Evolutionary conservation across 202 grass and related monocot genomes (phyloP).

Genomic region (Eragrostis tef): DNA sequence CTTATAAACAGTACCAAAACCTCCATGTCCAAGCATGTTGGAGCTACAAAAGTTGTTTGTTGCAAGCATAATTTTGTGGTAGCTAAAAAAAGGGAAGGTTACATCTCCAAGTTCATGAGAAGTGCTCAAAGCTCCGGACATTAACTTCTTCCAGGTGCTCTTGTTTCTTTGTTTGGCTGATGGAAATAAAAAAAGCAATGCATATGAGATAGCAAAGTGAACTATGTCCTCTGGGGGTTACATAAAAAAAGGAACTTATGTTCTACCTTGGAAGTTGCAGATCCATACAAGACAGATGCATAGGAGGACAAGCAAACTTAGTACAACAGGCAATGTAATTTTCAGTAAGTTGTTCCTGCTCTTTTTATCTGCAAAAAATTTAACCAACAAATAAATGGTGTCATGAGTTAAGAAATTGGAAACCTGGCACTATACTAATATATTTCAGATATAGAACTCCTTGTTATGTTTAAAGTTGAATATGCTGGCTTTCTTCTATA

Average conservation of each 20-base stretch:
- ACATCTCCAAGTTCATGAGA: slow-evolving; percentile 12
- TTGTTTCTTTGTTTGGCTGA: slow-evolving; percentile 30
- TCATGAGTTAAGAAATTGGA: not conserved
- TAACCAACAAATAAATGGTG: not conserved
- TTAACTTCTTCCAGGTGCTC: not conserved
- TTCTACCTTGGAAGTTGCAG: slow-evolving; percentile 22
- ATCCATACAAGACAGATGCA: slow-evolving; percentile 38
- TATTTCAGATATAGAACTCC: not conserved
- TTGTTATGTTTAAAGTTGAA: not conserved
- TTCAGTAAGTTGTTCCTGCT: slow-evolving; percentile 1
- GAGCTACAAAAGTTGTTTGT: slow-evolving; percentile 51
- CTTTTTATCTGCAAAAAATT: slow-evolving; percentile 33
- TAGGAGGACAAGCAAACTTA: slow-evolving; percentile 16
- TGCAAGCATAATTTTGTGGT: slow-evolving; percentile 31
- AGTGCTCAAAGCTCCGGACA: not conserved
- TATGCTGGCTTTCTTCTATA: not conserved
- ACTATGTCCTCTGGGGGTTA: not conserved
- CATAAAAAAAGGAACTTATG: not conserved
- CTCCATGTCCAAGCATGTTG: slow-evolving; percentile 52
- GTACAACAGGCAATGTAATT: slow-evolving; percentile 20
- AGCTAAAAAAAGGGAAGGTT: slow-evolving; percentile 36
- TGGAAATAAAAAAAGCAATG: not conserved
- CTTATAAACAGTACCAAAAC: slow-evolving; percentile 69
- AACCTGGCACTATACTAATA: not conserved
- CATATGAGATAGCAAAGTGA: not conserved